Evolutionary conservation across 2,329 filamentous ascomycete genomes (phyloP).

Genomic region (Aureobasidium subglaciale): DNA sequence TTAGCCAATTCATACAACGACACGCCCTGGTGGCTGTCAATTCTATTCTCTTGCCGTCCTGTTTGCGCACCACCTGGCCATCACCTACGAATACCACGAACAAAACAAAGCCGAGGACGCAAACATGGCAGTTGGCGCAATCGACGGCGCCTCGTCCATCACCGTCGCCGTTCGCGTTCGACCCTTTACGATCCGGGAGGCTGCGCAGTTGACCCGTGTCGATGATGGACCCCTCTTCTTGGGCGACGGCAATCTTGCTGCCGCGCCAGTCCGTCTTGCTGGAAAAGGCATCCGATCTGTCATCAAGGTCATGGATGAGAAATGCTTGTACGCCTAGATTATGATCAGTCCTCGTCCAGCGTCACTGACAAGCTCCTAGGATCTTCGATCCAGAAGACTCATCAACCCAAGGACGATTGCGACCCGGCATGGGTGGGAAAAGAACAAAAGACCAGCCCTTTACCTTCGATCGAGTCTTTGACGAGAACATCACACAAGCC

Average conservation of each 20-base stretch:
- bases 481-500: constrained; percentile 84
- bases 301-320: constrained; percentile 93
- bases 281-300: constrained; percentile 83
- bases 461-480: constrained; percentile 92
- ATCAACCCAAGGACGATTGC: constrained; percentile 80
- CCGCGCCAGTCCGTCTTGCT: constrained; percentile 65
- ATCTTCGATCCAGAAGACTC: constrained; percentile 97
- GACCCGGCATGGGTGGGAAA: constrained; percentile 76
- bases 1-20: constrained; percentile 3
- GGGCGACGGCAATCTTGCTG: constrained; percentile 94
- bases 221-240: constrained; percentile 89
- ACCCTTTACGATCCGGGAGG: constrained; percentile 78
- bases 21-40: constrained; percentile 12
- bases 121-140: constrained; percentile 21
- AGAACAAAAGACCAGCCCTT: constrained; percentile 97
- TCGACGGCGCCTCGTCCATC: constrained; percentile 43
- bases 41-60: neutral
- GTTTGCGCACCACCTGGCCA: neutral
- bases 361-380: constrained; percentile 43
- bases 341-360: neutral
- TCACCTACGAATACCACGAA: neutral
- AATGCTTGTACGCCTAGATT: constrained; percentile 68
- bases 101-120: neutral
- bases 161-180: constrained; percentile 53
- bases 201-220: constrained; percentile 72